Percentiles rank a stretch among this genome's conserved stretches.
Conservation (phyloP, 2,329 filamentous ascomycete species). For the Penicillium sp. region DNA sequence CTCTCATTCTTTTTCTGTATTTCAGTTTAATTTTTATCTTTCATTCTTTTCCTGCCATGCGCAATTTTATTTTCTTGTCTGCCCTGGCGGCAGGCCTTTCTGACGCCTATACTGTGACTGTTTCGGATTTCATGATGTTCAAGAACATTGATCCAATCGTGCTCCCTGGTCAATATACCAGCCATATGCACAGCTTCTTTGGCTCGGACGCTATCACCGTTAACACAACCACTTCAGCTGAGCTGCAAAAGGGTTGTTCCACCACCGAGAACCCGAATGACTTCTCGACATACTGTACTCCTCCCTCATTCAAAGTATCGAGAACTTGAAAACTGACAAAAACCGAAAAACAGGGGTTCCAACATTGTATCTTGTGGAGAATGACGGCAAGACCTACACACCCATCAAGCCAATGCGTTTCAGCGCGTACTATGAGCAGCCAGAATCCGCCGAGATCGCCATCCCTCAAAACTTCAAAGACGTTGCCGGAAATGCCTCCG, state of each 20-base stretch:
- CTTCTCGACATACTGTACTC: slow-evolving; percentile 21
- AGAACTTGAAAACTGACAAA: not conserved
- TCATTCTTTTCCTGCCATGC: not conserved
- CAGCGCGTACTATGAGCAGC: slow-evolving; percentile 17
- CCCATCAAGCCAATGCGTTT: slow-evolving; percentile 15
- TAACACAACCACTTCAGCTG: slow-evolving; percentile 16
- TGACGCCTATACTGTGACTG: slow-evolving; percentile 18
- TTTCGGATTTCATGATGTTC: slow-evolving; percentile 15
- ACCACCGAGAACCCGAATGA: slow-evolving; percentile 19
- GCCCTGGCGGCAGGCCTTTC: slow-evolving; percentile 13
- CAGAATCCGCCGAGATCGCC: slow-evolving; percentile 12
- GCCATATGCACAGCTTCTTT: slow-evolving; percentile 26
- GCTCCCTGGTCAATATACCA: slow-evolving; percentile 15
- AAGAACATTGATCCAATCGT: slow-evolving; percentile 24
- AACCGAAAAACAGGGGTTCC: slow-evolving; percentile 16
- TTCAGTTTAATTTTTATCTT: not conserved
- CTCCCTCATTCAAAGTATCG: not conserved
- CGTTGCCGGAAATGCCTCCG: slow-evolving; percentile 16
- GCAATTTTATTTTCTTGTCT: slow-evolving; percentile 4
- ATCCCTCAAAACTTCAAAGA: slow-evolving; percentile 15
- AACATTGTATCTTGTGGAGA: slow-evolving; percentile 17
- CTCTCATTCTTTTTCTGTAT: not conserved
- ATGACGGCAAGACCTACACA: slow-evolving; percentile 13
- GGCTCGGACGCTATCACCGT: slow-evolving; percentile 18
- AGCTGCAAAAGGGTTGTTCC: slow-evolving; percentile 17